A percentile compares a stretch with the other conserved stretches of the same genome.
Conservation (phyloP, 352 stramenopile species). For the Globisporangium okanoganense region DNA sequence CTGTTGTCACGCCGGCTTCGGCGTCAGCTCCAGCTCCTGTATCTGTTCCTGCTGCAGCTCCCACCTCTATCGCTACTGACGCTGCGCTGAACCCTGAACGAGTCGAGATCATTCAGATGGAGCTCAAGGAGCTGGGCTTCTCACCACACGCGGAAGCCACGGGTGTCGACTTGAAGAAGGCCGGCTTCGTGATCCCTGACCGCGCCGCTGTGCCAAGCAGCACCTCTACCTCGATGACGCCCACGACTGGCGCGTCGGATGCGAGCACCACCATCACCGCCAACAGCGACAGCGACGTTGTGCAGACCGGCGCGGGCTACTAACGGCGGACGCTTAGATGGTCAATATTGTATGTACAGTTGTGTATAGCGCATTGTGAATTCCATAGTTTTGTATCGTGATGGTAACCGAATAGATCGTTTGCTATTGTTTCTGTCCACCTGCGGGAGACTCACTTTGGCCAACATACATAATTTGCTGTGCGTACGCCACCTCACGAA, state of each 20-base stretch:
- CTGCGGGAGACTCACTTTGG: too few species aligned
- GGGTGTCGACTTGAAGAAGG: conserved; percentile 6
- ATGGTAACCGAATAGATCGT: too few species aligned
- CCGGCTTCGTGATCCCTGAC: neutral
- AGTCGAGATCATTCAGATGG: conserved; percentile 10
- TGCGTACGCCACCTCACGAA: too few species aligned
- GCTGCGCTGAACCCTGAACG: neutral
- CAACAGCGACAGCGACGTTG: neutral
- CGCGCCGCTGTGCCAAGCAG: neutral
- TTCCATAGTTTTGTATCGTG: too few species aligned
- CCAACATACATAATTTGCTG: too few species aligned
- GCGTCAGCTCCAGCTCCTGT: neutral
- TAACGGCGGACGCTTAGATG: too few species aligned
- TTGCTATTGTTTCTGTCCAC: too few species aligned
- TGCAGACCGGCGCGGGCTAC: neutral
- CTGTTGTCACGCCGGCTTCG: neutral
- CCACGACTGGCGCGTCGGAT: neutral
- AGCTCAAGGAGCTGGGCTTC: conserved; percentile 7
- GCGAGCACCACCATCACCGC: neutral
- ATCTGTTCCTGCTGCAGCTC: too few species aligned
- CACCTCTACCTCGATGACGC: neutral
- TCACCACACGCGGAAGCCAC: conserved; percentile 4
- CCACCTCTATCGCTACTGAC: neutral
- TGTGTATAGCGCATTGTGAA: too few species aligned
- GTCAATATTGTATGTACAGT: too few species aligned